Conservation (phyloP, 1,139 yeast species). For the Pneumocystis murina region DNA sequence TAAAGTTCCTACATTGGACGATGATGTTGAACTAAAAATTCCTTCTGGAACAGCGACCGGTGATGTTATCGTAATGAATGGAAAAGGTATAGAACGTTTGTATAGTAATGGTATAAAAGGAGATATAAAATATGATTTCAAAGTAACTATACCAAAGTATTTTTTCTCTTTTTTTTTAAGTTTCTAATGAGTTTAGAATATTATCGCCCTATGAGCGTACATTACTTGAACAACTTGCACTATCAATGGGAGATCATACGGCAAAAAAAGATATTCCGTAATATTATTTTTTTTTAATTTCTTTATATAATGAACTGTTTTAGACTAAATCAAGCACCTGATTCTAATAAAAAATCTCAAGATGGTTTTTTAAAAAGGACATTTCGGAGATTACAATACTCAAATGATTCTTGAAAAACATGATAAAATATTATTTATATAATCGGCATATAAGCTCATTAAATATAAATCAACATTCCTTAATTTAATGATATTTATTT, state of each 20-base stretch:
- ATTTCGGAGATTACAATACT: neutral
- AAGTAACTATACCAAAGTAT: conserved; percentile 40
- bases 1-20: conserved; percentile 64
- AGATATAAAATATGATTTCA: conserved; percentile 60
- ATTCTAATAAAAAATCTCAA: neutral
- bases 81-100: conserved; percentile 64
- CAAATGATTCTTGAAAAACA: neutral
- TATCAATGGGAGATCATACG: conserved; percentile 60
- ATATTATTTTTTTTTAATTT: neutral
- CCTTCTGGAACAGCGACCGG: conserved; percentile 78
- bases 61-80: conserved; percentile 59
- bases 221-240: conserved; percentile 88
- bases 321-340: neutral
- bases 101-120: conserved; percentile 30
- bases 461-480: too few species aligned
- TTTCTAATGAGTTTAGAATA: neutral
- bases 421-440: neutral
- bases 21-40: conserved; percentile 55
- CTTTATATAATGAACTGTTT: neutral
- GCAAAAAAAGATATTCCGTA: conserved; percentile 34
- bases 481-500: too few species aligned
- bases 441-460: neutral
- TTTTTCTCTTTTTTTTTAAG: neutral
- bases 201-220: conserved; percentile 39
- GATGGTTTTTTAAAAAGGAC: conserved; percentile 1